A percentile compares a stretch with the other conserved stretches of the same genome.
Conservation (phyloP, 1,139 yeast species). For the Kodamaea plutei region DNA sequence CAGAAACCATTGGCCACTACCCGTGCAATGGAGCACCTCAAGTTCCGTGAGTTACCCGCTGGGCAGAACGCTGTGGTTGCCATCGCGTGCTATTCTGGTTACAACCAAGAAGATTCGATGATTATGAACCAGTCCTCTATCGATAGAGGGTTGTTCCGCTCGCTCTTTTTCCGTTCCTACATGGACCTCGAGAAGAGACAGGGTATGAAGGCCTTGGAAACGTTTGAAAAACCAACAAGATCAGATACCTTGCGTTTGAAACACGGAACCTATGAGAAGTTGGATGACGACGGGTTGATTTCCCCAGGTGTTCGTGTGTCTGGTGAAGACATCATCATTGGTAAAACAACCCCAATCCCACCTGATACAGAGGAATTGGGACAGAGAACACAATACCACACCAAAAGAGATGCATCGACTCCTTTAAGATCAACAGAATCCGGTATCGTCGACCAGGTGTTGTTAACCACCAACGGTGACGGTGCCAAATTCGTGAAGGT, state of each 20-base stretch:
- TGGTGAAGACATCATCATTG: conserved; percentile 97
- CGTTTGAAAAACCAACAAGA: conserved; percentile 92
- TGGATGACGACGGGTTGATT: conserved; percentile 96
- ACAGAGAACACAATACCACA: conserved; percentile 95
- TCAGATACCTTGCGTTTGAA: conserved; percentile 91
- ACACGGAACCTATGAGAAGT: conserved; percentile 96
- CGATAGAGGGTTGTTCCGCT: conserved; percentile 94
- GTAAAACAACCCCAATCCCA: conserved; percentile 97
- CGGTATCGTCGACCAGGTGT: conserved; percentile 97
- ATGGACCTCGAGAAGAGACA: conserved; percentile 98
- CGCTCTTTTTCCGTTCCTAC: conserved; percentile 91
- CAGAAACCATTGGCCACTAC: conserved; percentile 99
- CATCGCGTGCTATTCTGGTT: conserved; percentile 96
- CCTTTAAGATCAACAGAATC: conserved; percentile 95
- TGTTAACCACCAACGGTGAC: conserved; percentile 95
- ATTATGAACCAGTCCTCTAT: conserved; percentile 98
- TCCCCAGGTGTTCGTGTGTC: conserved; percentile 98
- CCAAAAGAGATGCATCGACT: conserved; percentile 97
- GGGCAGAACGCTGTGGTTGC: conserved; percentile 99
- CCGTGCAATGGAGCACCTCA: conserved; percentile 96
- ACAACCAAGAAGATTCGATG: conserved; percentile 99
- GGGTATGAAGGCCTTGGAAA: conserved; percentile 96
- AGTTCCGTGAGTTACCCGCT: conserved; percentile 97
- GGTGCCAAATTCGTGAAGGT: conserved; percentile 97
- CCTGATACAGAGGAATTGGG: conserved; percentile 98